These are phyloP conservation scores for Solidago caesia DNA, from an alignment of 129 eudicot species.

Conservation along the genomic window DNA sequence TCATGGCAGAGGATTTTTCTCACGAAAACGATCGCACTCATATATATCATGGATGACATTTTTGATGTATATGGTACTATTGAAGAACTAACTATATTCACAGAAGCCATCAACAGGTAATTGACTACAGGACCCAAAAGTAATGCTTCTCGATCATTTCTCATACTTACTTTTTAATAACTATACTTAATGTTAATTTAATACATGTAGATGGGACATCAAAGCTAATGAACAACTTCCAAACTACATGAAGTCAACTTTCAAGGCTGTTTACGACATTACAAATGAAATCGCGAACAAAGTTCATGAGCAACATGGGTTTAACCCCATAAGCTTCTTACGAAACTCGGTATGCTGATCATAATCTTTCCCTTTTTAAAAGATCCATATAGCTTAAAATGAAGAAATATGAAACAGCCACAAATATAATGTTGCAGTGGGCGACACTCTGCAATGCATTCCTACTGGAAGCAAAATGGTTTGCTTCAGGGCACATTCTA, in stretches of 20 bases:
- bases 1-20: slow-evolving; percentile 40
- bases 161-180: too few species aligned
- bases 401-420: neutral
- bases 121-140: neutral
- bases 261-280: slow-evolving; percentile 40
- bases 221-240: slow-evolving; percentile 39
- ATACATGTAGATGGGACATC: slow-evolving; percentile 46
- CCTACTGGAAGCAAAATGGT: slow-evolving; percentile 55
- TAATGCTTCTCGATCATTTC: too few species aligned
- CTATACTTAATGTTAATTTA: too few species aligned
- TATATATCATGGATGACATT: slow-evolving; percentile 59
- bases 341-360: slow-evolving; percentile 17
- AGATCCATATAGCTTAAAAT: too few species aligned
- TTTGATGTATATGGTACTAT: slow-evolving; percentile 56
- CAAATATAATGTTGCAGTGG: slow-evolving; percentile 35
- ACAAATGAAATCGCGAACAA: slow-evolving; percentile 38
- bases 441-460: slow-evolving; percentile 44
- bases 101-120: slow-evolving; percentile 49
- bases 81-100: slow-evolving; percentile 45
- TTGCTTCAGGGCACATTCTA: slow-evolving; percentile 37
- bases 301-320: slow-evolving; percentile 38
- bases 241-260: slow-evolving; percentile 46
- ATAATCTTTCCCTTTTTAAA: neutral
- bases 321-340: slow-evolving; percentile 37
- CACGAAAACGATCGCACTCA: slow-evolving; percentile 46